Conservation (phyloP, 1,284 basidiomycete genomes). For the Ustilago vetiveriae region DNA sequence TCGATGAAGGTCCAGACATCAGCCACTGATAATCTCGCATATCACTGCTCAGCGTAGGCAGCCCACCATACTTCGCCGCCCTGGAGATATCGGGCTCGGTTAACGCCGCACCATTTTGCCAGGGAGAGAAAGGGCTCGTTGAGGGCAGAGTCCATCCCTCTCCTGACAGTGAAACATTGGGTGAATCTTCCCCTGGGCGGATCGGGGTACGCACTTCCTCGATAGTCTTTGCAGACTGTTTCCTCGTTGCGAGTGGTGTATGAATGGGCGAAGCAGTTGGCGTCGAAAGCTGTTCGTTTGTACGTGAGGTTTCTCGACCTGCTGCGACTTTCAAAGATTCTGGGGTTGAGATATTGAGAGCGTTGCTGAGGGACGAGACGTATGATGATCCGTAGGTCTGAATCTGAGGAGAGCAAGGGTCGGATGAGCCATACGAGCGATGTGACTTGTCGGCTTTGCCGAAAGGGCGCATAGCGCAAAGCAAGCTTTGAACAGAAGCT, state of each 20-base stretch:
- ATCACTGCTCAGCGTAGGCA: no score
- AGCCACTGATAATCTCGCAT: no score
- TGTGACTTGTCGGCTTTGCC: background rate
- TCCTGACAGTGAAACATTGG: no score
- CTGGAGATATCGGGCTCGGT: conserved; percentile 16
- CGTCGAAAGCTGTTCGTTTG: background rate
- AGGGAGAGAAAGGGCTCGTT: conserved; percentile 17
- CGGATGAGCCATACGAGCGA: background rate
- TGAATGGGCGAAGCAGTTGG: background rate
- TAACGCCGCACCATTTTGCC: conserved; percentile 21
- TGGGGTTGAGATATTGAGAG: conserved; percentile 29
- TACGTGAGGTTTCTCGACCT: background rate
- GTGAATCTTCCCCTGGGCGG: no score
- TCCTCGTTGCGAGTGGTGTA: no score
- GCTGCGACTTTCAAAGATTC: background rate
- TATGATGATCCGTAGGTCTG: conserved; percentile 10
- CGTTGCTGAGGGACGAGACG: conserved; percentile 30
- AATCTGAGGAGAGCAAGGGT: background rate
- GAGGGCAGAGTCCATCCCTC: no score
- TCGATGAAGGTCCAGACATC: no score
- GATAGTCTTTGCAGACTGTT: no score
- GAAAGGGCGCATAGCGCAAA: conserved; percentile 16
- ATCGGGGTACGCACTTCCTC: no score
- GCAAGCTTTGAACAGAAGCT: background rate
- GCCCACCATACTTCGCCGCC: no score